Conservation (phyloP, 257 asterid species). For the Solanum peruvianum region DNA sequence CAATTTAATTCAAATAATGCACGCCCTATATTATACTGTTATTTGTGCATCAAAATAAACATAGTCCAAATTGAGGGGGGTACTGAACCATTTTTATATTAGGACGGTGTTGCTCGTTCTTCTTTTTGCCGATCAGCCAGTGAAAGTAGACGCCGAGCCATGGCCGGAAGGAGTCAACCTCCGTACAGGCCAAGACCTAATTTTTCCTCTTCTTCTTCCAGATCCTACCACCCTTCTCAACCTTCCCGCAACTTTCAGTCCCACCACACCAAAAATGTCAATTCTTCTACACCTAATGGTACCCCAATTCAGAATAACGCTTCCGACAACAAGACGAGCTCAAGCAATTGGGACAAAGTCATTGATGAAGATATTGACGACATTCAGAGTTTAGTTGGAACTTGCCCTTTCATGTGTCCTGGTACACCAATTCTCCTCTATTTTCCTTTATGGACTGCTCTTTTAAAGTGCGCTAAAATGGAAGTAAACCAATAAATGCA, state of each 20-base stretch:
- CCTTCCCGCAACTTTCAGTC: not conserved
- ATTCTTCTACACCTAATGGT: constrained; percentile 3
- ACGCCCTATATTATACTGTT: no score
- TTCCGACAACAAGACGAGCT: not conserved
- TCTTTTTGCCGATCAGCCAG: not conserved
- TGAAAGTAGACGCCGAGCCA: not conserved
- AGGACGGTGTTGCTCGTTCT: not conserved
- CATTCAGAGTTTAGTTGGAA: constrained; percentile 33
- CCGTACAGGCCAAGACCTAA: not conserved
- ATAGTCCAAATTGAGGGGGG: no score
- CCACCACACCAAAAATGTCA: not conserved
- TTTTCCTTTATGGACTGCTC: not conserved
- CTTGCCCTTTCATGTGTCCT: constrained; percentile 93
- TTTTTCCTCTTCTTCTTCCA: not conserved
- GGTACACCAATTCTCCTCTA: constrained; percentile 19
- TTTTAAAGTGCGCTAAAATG: not conserved
- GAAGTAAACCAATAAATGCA: not conserved
- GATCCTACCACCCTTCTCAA: not conserved
- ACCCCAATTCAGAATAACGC: not conserved
- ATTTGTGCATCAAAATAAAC: no score
- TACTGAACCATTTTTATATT: no score
- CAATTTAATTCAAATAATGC: no score
- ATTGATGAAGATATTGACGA: constrained; percentile 13
- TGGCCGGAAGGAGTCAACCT: constrained; percentile 1
- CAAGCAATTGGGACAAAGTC: constrained; percentile 1